Conservation (phyloP, 2,329 filamentous ascomycete species). For the Fusarium lyarnte region DNA sequence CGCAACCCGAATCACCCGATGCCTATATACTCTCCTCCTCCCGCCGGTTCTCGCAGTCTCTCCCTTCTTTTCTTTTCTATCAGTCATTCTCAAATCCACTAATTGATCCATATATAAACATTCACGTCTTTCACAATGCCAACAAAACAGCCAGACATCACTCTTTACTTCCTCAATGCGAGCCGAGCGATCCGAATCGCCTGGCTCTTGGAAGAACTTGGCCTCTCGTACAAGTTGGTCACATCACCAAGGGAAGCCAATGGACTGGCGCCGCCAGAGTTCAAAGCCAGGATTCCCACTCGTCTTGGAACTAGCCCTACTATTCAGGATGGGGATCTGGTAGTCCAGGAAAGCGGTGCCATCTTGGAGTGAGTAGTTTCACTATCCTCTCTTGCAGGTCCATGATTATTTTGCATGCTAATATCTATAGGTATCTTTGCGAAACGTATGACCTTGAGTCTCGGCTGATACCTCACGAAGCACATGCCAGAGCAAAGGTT, state of each 20-base stretch:
- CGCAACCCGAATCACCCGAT: background rate
- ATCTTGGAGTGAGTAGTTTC: background rate
- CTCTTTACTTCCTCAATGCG: background rate
- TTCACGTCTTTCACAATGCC: background rate
- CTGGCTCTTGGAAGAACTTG: fast-evolving
- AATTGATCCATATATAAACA: background rate
- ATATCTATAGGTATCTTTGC: background rate
- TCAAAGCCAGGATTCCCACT: background rate
- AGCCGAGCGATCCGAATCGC: background rate
- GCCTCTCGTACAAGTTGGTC: fast-evolving
- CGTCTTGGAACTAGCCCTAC: background rate
- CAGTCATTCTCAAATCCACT: fast-evolving
- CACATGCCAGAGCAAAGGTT: background rate
- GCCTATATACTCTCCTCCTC: background rate
- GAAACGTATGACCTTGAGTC: background rate
- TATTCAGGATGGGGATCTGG: background rate
- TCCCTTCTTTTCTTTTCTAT: background rate
- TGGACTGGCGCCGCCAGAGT: background rate
- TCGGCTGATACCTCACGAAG: background rate
- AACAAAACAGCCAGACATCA: background rate
- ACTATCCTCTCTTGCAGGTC: fast-evolving
- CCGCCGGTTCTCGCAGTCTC: too few relatives aligned
- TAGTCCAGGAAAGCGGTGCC: background rate
- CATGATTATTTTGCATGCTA: fast-evolving
- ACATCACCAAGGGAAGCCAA: background rate